Base-by-base conservation (phyloP, 768 basidiomycete genomes). In the Leccinellum rugosiceps region DNA sequence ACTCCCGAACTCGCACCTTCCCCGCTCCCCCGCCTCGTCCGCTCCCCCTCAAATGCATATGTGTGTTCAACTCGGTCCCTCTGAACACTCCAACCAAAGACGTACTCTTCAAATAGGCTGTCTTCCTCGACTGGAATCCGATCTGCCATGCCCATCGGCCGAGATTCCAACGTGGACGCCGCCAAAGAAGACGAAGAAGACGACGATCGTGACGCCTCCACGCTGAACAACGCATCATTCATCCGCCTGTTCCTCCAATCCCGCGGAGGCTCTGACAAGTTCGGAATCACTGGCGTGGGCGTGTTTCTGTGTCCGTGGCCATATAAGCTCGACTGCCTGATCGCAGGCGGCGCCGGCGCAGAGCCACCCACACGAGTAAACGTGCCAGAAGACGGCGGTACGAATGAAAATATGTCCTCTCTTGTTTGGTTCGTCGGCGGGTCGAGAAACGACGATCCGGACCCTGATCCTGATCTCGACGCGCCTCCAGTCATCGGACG, bases 71-170 rank as follows among this genome's bases (percentile, higher is more conserved):
- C 4, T 11, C 52, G 45, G 13, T 51, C 25, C 4, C 58, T 23
- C 0, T 48, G 55, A 14, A 38, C 3, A 8, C 30, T 17, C 65
- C 65, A 66, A 15, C 61, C 58, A 57, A 63, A 60, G 51, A 55
- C 34, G 23, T 38, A 50, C 0, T 67, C 66, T 2, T 68, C 66
- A 19, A 62, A 59, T 45, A 41, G 6, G 10, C 44, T 34, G 6
- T 67, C 66, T 31, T 69, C 67, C 0, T 68, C 60, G 8, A 66
- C 46, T 0, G 65, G 67, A 46, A 69, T 38, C 19, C 68, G 67
- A 15, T 48, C 58, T 51, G 55, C 28, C 19, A 69, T 34, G 10
- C 64, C 53, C 51, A 54, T 48, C 2, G 66, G 66, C 7, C 56
- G 59, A 9, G 60, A 17, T 17, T 23, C 50, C 25, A 63, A 15